phyloP scores from a whole-genome alignment of 192 early-diverging fungal genomes.

The Oehlia diaphana region DNA sequence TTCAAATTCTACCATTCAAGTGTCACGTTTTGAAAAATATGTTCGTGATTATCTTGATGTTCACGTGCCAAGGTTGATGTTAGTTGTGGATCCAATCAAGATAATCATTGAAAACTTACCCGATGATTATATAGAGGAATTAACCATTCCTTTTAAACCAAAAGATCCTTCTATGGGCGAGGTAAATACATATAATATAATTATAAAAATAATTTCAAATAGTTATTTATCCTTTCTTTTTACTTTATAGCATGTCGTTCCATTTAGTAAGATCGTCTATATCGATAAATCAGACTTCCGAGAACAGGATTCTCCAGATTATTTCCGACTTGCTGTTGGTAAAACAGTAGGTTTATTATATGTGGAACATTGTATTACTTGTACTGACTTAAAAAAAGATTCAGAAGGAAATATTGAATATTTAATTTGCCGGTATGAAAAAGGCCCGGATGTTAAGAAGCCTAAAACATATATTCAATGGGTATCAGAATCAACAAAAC shows the following conservation, averaged over 20 bases:
- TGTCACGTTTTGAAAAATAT: conserved; percentile 89
- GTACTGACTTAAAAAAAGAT: conserved; percentile 75
- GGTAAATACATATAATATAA: not conserved
- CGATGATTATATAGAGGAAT: conserved; percentile 74
- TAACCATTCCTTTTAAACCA: conserved; percentile 89
- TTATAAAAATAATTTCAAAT: too few relatives aligned
- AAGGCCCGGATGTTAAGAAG: conserved; percentile 62
- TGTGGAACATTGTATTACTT: conserved; percentile 86
- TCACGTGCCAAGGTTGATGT: conserved; percentile 91
- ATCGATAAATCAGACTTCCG: conserved; percentile 98
- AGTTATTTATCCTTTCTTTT: not conserved
- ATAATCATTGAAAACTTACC: conserved; percentile 90
- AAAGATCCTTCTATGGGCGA: conserved; percentile 83
- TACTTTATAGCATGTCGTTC: conserved; percentile 60
- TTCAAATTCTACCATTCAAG: conserved; percentile 77
- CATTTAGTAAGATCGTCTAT: conserved; percentile 91
- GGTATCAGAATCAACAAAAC: conserved; percentile 85
- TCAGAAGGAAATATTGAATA: conserved; percentile 79
- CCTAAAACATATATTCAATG: conserved; percentile 99
- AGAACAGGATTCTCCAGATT: conserved; percentile 88
- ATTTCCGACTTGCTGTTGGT: conserved; percentile 89
- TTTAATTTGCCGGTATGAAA: conserved; percentile 81
- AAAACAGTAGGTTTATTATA: conserved; percentile 94
- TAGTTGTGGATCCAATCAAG: conserved; percentile 84
- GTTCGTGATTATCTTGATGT: conserved; percentile 93